phyloP scores from a whole-genome alignment of 208 protist species.

The Angomonas deanei region DNA sequence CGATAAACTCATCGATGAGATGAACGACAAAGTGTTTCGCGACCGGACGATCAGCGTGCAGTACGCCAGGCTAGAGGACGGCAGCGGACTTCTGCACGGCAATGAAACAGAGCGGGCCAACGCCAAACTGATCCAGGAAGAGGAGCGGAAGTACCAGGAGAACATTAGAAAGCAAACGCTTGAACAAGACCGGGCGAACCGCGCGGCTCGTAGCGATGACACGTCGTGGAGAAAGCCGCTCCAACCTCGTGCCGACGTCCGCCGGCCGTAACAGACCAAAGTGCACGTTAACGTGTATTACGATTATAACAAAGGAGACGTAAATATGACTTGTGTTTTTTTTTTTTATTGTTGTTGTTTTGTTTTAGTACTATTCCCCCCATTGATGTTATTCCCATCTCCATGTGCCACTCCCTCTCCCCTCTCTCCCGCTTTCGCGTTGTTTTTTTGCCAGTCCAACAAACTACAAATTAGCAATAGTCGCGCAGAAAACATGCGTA shows the following conservation, averaged over 20 bases:
- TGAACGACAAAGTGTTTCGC: constrained; percentile 58
- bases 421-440: background rate
- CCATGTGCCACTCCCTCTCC: background rate
- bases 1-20: constrained; percentile 65
- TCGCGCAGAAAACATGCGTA: constrained; percentile 9
- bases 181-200: constrained; percentile 30
- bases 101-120: constrained; percentile 67
- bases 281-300: constrained; percentile 27
- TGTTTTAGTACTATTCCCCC: background rate
- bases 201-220: constrained; percentile 41
- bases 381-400: no score
- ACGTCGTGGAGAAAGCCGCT: constrained; percentile 53
- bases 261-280: background rate
- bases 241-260: constrained; percentile 9
- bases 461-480: background rate
- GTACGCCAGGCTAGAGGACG: constrained; percentile 82
- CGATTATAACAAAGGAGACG: no score
- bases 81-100: constrained; percentile 73
- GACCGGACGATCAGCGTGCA: constrained; percentile 64
- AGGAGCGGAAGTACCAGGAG: constrained; percentile 60
- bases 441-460: background rate
- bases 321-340: background rate
- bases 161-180: constrained; percentile 44
- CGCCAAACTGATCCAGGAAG: constrained; percentile 58
- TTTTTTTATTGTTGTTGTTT: background rate